These are phyloP conservation scores for Rutstroemia sp. DNA, from an alignment of 2,329 filamentous ascomycete genomes.

Conservation along the genomic window DNA sequence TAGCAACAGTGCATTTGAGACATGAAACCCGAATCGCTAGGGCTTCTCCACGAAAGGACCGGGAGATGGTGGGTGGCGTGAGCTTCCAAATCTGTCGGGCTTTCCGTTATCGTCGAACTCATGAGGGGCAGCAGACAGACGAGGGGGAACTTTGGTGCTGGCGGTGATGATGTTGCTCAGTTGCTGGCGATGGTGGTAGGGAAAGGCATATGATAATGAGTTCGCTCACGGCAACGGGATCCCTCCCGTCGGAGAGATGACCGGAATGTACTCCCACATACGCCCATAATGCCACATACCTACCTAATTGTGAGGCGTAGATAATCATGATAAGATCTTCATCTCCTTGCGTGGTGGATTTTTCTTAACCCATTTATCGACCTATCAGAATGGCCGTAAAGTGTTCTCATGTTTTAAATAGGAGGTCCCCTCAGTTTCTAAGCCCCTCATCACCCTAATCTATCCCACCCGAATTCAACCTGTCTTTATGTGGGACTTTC, in stretches of 20 bases:
- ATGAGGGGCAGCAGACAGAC: no score
- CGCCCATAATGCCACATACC: no score
- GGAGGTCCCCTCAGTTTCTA: not conserved
- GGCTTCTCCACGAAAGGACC: conserved; percentile 6
- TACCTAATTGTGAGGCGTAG: not conserved
- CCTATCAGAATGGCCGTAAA: not conserved
- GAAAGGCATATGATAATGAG: no score
- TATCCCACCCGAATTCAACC: no score
- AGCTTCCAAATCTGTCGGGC: not conserved
- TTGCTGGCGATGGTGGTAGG: no score
- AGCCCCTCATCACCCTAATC: not conserved
- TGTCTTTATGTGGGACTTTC: no score
- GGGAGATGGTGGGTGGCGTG: conserved; percentile 6
- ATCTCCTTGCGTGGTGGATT: not conserved
- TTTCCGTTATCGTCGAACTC: not conserved
- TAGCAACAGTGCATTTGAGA: not conserved
- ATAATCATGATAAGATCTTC: conserved; percentile 5
- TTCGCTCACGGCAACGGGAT: not conserved
- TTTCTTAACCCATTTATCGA: not conserved
- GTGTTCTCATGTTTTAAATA: not conserved
- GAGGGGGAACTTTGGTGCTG: no score
- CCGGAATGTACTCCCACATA: not conserved
- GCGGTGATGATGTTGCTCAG: not conserved
- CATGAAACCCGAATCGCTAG: not conserved
- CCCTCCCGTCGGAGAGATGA: not conserved